These are phyloP conservation scores for Clarkia xantiana DNA, from an alignment of 345 rosid species.

Conservation along the genomic window DNA sequence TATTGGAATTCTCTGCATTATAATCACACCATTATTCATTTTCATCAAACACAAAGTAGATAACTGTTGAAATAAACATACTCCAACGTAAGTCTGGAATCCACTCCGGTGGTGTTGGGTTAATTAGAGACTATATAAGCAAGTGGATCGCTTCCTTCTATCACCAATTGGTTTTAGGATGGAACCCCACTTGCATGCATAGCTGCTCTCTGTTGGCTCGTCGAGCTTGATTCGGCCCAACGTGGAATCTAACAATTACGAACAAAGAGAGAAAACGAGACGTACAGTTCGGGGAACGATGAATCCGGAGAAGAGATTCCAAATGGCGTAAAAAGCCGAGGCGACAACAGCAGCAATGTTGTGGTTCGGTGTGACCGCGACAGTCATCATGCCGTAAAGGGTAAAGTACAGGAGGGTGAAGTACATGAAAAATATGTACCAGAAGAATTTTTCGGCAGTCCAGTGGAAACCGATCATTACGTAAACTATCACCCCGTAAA, in stretches of 20 bases:
- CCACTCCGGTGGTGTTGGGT: background rate
- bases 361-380: slow-evolving; percentile 48
- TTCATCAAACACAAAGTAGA: no score
- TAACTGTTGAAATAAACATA: no score
- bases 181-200: no score
- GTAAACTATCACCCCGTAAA: slow-evolving; percentile 42
- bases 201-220: no score
- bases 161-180: no score
- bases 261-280: background rate
- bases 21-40: no score
- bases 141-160: no score
- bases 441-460: slow-evolving; percentile 32
- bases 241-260: no score
- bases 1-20: slow-evolving; percentile 37
- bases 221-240: no score
- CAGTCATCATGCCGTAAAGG: slow-evolving; percentile 54
- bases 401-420: slow-evolving; percentile 51
- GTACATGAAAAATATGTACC: slow-evolving; percentile 51
- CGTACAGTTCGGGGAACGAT: slow-evolving; percentile 34
- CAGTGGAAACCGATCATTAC: slow-evolving; percentile 52
- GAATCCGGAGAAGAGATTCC: slow-evolving; percentile 64
- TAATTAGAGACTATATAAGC: no score
- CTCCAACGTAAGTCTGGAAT: background rate
- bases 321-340: slow-evolving; percentile 28
- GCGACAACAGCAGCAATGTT: slow-evolving; percentile 35